A percentile compares a stretch with the other conserved stretches of the same genome.
Evolutionary conservation across 106 monocot genomes (phyloP).

Genomic region (Apostasia shenzhenica): DNA sequence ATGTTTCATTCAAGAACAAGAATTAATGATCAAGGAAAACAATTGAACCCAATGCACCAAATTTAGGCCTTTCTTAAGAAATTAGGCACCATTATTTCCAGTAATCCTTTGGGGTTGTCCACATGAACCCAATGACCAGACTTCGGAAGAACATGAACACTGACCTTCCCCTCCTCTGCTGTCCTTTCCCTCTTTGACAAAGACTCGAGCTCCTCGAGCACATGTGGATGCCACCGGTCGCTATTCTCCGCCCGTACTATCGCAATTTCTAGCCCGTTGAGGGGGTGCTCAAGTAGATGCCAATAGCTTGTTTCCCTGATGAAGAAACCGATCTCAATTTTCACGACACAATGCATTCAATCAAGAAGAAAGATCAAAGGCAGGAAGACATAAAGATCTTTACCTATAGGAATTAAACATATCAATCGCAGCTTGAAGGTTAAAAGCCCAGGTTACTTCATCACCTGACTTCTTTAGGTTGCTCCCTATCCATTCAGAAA

Average conservation of each 20-base stretch:
- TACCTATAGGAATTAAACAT: constrained; percentile 91
- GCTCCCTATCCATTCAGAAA: constrained; percentile 93
- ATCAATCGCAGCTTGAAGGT: constrained; percentile 68
- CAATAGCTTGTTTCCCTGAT: constrained; percentile 78
- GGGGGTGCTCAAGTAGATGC: constrained; percentile 77
- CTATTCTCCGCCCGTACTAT: constrained; percentile 85
- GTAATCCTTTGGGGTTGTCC: constrained; percentile 89
- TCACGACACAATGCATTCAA: background rate
- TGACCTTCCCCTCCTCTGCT: constrained; percentile 52
- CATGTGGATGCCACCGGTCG: constrained; percentile 56
- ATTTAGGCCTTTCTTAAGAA: constrained; percentile 31
- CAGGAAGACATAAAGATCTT: background rate
- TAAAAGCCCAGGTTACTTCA: constrained; percentile 63
- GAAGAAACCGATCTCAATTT: constrained; percentile 1
- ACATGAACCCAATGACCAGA: constrained; percentile 98
- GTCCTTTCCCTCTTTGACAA: constrained; percentile 21
- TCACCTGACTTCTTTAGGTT: constrained; percentile 76
- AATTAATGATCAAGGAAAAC: too few species aligned
- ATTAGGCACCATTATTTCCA: constrained; percentile 81
- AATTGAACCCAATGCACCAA: background rate
- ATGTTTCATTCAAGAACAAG: too few species aligned
- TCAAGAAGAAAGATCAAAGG: background rate
- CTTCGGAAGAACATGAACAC: constrained; percentile 60
- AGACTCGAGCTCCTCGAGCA: constrained; percentile 34
- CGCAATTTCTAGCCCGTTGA: constrained; percentile 60